Base-by-base conservation (phyloP, 2,329 filamentous ascomycete species). In the Colletotrichum graminicola region DNA sequence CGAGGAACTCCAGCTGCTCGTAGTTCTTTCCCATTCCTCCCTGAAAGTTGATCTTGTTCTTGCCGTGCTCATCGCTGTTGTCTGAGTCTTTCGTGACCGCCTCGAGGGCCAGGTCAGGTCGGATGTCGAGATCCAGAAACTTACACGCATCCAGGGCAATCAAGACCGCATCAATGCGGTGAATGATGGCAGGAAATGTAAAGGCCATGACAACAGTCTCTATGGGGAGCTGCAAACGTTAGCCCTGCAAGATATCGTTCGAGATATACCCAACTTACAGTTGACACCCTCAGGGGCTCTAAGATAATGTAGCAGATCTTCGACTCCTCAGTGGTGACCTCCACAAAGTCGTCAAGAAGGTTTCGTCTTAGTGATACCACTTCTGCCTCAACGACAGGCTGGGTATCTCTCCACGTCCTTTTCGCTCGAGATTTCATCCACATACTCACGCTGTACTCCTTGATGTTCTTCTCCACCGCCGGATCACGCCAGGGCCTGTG, bases 11-110 rank as follows among this genome's bases (percentile, higher is more conserved):
- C 0, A 98, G 86, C 16, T 96, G 89, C 80, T 99, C 96, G 76
- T 99, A 99, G 76, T 98, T 98, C 49, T 91, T 92, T 1, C 94
- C 94, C 94, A 97, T 97, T 3, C 94, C 95, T 59, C 88, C 85
- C 75, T 94, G 93, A 57, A 95, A 90, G 75, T 94, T 93, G 63
- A 94, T 81, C 49, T 92, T 89, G 67, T 92, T 86, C 43, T 87
- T 84, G 0, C 84, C 85, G 72, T 94, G 88, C 47, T 97, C 93
- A 10, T 92, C 92, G 0, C 90, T 91, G 74, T 95, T 95, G 75
- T 97, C 93, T 0, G 92, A 95, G 76, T 98, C 94, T 77, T 99
- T 98, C 0, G 96, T 99, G 67, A 98, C 84, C 0, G 96, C 94
- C 77, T 98, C 95, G 0, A 99, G 85, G 0, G 95, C 95, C 36